Conservation (phyloP, 2,329 filamentous ascomycete species). For the Periconia sp. region DNA sequence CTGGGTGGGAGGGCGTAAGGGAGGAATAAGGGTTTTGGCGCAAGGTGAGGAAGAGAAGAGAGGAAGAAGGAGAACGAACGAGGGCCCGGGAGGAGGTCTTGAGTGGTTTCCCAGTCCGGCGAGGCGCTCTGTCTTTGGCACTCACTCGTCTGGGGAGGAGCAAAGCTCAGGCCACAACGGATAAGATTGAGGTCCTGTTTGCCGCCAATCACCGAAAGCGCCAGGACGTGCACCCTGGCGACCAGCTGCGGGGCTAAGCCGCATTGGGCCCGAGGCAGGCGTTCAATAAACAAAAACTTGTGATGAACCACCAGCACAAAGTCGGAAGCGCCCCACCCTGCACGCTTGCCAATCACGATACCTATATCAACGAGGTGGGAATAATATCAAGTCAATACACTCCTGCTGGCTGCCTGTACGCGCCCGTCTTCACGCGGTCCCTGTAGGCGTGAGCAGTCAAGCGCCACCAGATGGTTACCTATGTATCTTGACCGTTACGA, state of each 20-base stretch:
- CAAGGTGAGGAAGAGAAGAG: slow-evolving; percentile 37
- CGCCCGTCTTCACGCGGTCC: too few relatives aligned
- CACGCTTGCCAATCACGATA: too few relatives aligned
- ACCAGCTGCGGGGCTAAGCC: slow-evolving; percentile 11
- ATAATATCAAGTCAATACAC: not conserved
- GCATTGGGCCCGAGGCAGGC: slow-evolving; percentile 18
- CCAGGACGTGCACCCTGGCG: not conserved
- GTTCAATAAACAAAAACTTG: not conserved
- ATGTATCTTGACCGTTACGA: too few relatives aligned
- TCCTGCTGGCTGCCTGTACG: too few relatives aligned
- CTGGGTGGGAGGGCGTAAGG: slow-evolving; percentile 34
- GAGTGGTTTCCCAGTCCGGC: slow-evolving; percentile 1
- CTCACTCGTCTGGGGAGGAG: not conserved
- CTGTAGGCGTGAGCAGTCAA: not conserved
- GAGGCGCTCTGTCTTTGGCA: not conserved
- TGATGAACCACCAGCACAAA: not conserved
- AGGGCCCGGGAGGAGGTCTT: slow-evolving; percentile 22
- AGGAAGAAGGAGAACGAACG: slow-evolving; percentile 15
- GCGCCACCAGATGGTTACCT: not conserved
- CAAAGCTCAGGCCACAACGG: slow-evolving; percentile 1
- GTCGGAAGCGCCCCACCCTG: not conserved
- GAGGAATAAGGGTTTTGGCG: slow-evolving; percentile 16
- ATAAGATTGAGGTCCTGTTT: not conserved
- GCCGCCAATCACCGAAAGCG: not conserved
- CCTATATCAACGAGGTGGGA: not conserved